Evolutionary conservation across 2,329 filamentous ascomycete genomes (phyloP), one percentile per base, ranked within the genome.

Genomic region (Elsinoe necatrix): DNA sequence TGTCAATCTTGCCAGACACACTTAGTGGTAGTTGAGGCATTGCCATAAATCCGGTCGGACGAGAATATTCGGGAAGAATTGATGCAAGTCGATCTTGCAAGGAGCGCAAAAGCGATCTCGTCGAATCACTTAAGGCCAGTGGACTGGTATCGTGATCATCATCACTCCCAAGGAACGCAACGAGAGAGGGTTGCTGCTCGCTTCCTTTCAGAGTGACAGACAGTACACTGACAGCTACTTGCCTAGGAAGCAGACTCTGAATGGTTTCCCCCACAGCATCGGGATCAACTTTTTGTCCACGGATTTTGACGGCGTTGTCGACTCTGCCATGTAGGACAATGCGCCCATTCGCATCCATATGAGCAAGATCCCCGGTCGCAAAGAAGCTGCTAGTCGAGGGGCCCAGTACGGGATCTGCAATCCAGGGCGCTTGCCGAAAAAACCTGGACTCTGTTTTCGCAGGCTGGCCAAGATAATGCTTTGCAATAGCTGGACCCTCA

Each of bases 201-300:
- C 6, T 4, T 9, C 11, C 21, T 29, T 20, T 8, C 9, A 39
- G 21, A 12, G 1, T 12, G 16, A 9, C 11, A 41, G 18, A 20
- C 39, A 42, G 29, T 16, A 55, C 52, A 6, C 14, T 20, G 8
- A 34, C 14, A 16, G 45, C n/a, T 2, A 50, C 25, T n/a, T 50
- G 27, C 2, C 27, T 7, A 31, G 45, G 45, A 14, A 50, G n/a
- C 9, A 31, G 16, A 7, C 14, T 31, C 16, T 18, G 23, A 12
- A 50, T 34, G 14, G 14, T 4, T 21, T 34, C 27, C 12, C n/a
- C 90, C 62, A 96, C 95, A 62, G 96, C 92, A 61, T 85, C 86
- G 35, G 96, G 82, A 72, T 96, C 92, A 62, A 96, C 95, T 58
- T 91, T 80, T 77, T 95, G 95, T 1, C 91, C 91, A 58, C 92